A percentile compares a stretch with the other conserved stretches of the same genome.
Evolutionary conservation across 1,139 yeast genomes (phyloP).

Genomic region (Magnusiomyces tetraspermus): DNA sequence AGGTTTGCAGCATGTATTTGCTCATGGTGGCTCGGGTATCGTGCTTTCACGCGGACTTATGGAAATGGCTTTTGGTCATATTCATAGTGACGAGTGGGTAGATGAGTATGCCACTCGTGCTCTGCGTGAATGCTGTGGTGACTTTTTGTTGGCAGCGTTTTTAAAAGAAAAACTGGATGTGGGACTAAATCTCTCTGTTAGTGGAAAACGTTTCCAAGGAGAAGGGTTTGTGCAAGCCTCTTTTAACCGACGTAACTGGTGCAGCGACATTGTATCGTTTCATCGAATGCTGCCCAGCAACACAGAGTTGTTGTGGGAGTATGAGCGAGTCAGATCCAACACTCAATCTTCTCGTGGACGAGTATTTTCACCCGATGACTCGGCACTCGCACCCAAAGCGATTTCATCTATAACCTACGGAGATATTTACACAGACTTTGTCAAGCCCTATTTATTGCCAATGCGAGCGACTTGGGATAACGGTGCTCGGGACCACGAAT

Average conservation of each 20-base stretch:
- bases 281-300: constrained; percentile 30
- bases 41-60: constrained; percentile 13
- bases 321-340: constrained; percentile 25
- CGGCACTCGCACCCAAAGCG: constrained; percentile 13
- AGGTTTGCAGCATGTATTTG: constrained; percentile 24
- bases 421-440: constrained; percentile 23
- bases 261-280: constrained; percentile 29
- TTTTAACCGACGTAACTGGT: constrained; percentile 24
- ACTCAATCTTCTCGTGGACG: constrained; percentile 3
- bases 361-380: constrained; percentile 11
- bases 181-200: constrained; percentile 18
- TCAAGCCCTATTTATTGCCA: constrained; percentile 22
- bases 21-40: constrained; percentile 31
- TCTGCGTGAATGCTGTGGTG: constrained; percentile 31
- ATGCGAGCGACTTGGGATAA: constrained; percentile 27
- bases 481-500: constrained; percentile 25
- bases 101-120: constrained; percentile 24
- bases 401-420: constrained; percentile 16
- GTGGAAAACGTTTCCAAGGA: constrained; percentile 29
- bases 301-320: constrained; percentile 31
- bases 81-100: constrained; percentile 19
- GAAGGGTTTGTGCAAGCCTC: constrained; percentile 23
- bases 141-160: constrained; percentile 29
- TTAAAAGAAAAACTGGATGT: constrained; percentile 19
- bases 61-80: constrained; percentile 19